phyloP scores from a whole-genome alignment of 2,329 filamentous ascomycete species.

The Aspergillus ochraceoroseus region DNA sequence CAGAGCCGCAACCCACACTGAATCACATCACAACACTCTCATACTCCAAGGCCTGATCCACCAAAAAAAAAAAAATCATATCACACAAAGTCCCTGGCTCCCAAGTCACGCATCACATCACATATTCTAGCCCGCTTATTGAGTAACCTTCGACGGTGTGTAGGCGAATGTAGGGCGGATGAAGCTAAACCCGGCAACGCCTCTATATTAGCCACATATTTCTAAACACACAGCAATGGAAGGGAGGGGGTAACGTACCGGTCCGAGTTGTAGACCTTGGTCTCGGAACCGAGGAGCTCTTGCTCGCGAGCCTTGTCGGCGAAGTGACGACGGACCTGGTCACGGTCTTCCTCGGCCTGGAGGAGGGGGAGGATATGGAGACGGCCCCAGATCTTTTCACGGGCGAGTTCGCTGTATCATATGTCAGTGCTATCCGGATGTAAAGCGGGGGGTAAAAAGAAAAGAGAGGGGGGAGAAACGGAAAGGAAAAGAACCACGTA shows the following conservation, averaged over 20 bases:
- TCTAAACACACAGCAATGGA: not conserved
- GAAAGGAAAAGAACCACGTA: slow-evolving; percentile 47
- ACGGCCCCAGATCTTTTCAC: slow-evolving; percentile 97
- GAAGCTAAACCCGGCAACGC: slow-evolving; percentile 59
- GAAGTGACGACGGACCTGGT: slow-evolving; percentile 79
- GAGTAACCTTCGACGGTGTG: slow-evolving; percentile 59
- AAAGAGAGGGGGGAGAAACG: not conserved
- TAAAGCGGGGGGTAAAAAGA: no score
- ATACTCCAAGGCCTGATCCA: no score
- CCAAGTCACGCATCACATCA: no score
- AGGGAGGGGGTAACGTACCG: slow-evolving; percentile 54
- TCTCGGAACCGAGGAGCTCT: slow-evolving; percentile 77
- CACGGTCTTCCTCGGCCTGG: slow-evolving; percentile 94
- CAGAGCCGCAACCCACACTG: no score
- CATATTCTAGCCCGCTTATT: slow-evolving; percentile 49
- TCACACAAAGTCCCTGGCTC: no score
- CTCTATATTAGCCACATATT: slow-evolving; percentile 14
- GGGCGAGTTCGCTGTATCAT: slow-evolving; percentile 71
- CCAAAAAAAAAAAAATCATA: no score
- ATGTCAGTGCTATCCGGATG: no score
- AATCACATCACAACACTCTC: no score
- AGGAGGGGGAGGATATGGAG: slow-evolving; percentile 91
- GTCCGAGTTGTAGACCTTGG: slow-evolving; percentile 81
- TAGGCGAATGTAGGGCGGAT: slow-evolving; percentile 75
- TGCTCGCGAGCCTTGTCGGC: slow-evolving; percentile 88